A percentile compares a stretch with the other conserved stretches of the same genome.
phyloP scores from a whole-genome alignment of 163 green algal species.

The Scenedesmus sp. region DNA sequence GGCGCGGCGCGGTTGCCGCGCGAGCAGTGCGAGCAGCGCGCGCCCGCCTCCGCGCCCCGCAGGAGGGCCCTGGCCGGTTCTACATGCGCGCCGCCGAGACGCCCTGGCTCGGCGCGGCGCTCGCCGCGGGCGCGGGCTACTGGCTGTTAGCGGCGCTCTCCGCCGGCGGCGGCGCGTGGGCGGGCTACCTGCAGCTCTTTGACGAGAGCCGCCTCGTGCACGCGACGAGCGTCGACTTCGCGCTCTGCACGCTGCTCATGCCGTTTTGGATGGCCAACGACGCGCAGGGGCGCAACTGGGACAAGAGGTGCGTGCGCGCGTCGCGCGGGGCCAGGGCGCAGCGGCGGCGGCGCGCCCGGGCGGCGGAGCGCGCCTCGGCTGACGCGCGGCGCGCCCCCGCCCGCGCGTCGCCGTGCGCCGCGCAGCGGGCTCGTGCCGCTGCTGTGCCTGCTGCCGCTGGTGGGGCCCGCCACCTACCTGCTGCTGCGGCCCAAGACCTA shows the following conservation, averaged over 20 bases:
- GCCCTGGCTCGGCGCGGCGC: conserved; percentile 52
- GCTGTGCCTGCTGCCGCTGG: conserved; percentile 74
- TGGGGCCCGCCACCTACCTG: conserved; percentile 83
- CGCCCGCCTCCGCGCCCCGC: background rate
- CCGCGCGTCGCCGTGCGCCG: background rate
- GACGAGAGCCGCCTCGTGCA: conserved; percentile 86
- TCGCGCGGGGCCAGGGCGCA: too few relatives aligned
- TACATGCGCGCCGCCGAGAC: conserved; percentile 74
- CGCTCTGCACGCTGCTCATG: conserved; percentile 69
- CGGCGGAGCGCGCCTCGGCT: background rate
- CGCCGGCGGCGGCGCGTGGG: conserved; percentile 57
- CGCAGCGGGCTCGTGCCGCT: conserved; percentile 68
- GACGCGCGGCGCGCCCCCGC: background rate
- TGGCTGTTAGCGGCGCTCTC: conserved; percentile 59
- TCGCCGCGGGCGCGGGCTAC: conserved; percentile 56
- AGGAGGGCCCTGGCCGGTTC: conserved; percentile 64
- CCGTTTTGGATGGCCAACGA: conserved; percentile 95
- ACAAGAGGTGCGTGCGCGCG: conserved; percentile 62
- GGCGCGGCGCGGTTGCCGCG: too few relatives aligned
- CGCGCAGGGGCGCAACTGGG: conserved; percentile 77
- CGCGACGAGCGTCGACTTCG: conserved; percentile 87
- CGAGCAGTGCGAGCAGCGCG: too few relatives aligned
- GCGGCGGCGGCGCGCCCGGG: too few relatives aligned
- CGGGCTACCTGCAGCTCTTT: conserved; percentile 73
- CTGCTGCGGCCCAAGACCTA: conserved; percentile 76